Evolutionary conservation across 352 stramenopile species (phyloP).

Genomic region (Globisporangium apiculatum): DNA sequence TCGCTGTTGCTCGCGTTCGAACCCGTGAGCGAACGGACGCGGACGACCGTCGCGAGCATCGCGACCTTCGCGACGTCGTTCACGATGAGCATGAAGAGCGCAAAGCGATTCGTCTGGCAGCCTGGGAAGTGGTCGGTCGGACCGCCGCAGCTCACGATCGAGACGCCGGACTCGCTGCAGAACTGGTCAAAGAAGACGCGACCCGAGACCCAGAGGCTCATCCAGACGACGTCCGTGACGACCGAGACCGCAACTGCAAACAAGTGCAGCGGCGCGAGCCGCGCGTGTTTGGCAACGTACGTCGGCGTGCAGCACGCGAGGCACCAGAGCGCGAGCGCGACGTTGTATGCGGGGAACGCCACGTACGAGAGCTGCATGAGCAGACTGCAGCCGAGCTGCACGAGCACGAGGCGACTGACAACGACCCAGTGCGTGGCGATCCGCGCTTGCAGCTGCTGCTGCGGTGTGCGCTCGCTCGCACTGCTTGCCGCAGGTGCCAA

Average conservation of each 20-base stretch:
- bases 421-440: constrained; percentile 36
- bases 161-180: constrained; percentile 47
- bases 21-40: constrained; percentile 26
- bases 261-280: constrained; percentile 43
- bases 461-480: neutral
- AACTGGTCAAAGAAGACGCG: constrained; percentile 75
- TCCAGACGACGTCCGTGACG: constrained; percentile 71
- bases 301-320: constrained; percentile 45
- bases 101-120: constrained; percentile 68
- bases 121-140: constrained; percentile 53
- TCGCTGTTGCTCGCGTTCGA: neutral
- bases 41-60: constrained; percentile 32
- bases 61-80: constrained; percentile 50
- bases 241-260: constrained; percentile 42
- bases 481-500: no score
- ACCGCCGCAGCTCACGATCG: constrained; percentile 59
- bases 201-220: constrained; percentile 63
- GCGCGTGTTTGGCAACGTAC: constrained; percentile 39
- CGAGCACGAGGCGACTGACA: constrained; percentile 27
- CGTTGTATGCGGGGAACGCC: constrained; percentile 76
- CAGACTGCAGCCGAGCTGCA: constrained; percentile 48
- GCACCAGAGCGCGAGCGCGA: constrained; percentile 65
- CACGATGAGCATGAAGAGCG: constrained; percentile 48
- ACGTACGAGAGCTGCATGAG: constrained; percentile 82
- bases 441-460: neutral